Base-by-base conservation (phyloP, 106 monocot genomes). In the Acorus gramineus region DNA sequence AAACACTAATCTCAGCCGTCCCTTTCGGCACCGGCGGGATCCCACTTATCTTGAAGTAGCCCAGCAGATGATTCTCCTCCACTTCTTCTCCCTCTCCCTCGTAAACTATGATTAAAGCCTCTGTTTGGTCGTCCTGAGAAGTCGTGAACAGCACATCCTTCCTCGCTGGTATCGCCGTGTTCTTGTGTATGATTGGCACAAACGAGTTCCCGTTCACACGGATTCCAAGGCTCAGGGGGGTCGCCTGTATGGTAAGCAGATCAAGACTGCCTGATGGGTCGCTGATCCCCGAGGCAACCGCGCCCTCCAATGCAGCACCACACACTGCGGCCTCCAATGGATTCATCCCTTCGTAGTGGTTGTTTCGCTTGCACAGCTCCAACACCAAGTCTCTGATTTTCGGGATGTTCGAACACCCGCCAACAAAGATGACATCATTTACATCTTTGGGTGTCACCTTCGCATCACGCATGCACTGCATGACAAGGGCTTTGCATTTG, bases 291-390 rank as follows among this genome's bases (percentile, higher is more conserved):
- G 80, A 86, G 57, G 91, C 80, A 43, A 91, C 64, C 5, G 91
- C 91, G 44, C 83, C 91, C 64, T 91, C 86, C 7, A 86, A 51
- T n/a, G 91, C 91, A 62, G 86, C 84, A 43, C 91, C 91, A 52
- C 14, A 65, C 6, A 84, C 91, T 8, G 83, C 81, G 50, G 83
- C 83, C 61, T 91, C 86, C 1, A 91, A 61, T 5, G 76, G 69
- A 50, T 81, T 78, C 7, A 84, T 66, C 10, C 69, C 80, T 6
- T 84, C 57, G 14, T 79, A 91, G 6, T 58, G 49, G 42, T 57
- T 53, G 2, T 71, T 63, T 51, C 64, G 86, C 55, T 71, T 71
- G 50, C 83, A 86, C 52, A 81, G 53, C 5, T 52, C 72, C 28
- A 86, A 53, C 14, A 91, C 79, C 52, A 75, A 46, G 49, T 52